Evolutionary conservation across 2,329 filamentous ascomycete genomes (phyloP), one percentile per base, ranked within the genome.

Genomic region (Phoma sp.): DNA sequence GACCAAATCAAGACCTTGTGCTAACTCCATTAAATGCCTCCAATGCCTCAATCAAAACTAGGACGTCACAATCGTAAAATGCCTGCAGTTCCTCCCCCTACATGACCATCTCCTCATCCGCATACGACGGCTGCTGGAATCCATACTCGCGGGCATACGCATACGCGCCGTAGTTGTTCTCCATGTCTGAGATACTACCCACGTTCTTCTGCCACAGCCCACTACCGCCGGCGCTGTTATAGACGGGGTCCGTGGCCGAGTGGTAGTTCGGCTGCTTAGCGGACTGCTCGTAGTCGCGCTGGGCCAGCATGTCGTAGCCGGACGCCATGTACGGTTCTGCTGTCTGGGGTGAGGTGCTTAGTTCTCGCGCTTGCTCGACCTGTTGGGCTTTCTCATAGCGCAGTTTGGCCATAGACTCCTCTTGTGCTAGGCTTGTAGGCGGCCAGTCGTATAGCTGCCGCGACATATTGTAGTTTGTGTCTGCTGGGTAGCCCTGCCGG

Each of bases 311-410:
- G 67, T 91, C 89, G 71, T 96, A 96, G 13, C 92, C 92, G 6
- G 86, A 88, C 43, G 85, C 75, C 84, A 96, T 96, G 75, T 96
- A 96, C 0, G 92, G 92, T 74, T 96, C 91, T 35, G 84, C 85
- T 57, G 84, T 81, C 40, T 74, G 60, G 29, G 63, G 63, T 6
- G 62, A 64, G 9, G 61, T 47, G 36, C 58, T 62, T n/a, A 64
- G 48, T 39, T 62, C 57, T n/a, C 55, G 60, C 27, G 63, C 58
- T n/a, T 71, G 58, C 47, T 72, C 67, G 25, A 58, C 65, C 27
- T 57, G 55, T 44, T 71, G 63, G 24, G 57, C 57, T 54, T 79
- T 77, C 69, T 88, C 84, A 61, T 87, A 89, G 40, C 90, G 82
- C 55, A 87, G 71, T 58, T 80, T 78, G 2, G 84, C 84, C 70